Evolutionary conservation across 2,329 filamentous ascomycete genomes (phyloP).

Genomic region (Pseudogymnoascus sp.): DNA sequence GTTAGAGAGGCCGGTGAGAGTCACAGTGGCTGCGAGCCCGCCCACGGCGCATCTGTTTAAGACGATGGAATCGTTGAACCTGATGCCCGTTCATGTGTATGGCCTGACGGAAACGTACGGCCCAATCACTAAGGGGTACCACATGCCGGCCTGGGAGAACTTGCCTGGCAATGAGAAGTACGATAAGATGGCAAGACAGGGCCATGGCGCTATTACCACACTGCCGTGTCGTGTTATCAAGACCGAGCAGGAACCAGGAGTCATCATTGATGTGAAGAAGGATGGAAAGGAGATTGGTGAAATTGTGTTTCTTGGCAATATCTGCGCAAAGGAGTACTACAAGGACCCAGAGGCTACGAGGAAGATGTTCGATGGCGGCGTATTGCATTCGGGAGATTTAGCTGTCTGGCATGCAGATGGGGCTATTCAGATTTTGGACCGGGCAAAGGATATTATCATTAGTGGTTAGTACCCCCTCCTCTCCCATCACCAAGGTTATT

Average conservation of each 20-base stretch:
- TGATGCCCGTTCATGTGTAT: constrained; percentile 88
- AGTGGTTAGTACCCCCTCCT: constrained; percentile 51
- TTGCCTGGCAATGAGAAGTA: constrained; percentile 71
- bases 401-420: constrained; percentile 91
- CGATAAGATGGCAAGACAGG: constrained; percentile 83
- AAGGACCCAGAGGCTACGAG: constrained; percentile 78
- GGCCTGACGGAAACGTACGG: constrained; percentile 86
- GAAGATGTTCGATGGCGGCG: constrained; percentile 81
- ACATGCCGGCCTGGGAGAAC: constrained; percentile 73
- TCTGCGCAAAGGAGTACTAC: constrained; percentile 85
- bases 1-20: constrained; percentile 62
- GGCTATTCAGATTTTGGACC: constrained; percentile 81
- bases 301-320: constrained; percentile 83
- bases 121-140: constrained; percentile 88
- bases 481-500: constrained; percentile 9
- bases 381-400: constrained; percentile 80
- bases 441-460: constrained; percentile 97
- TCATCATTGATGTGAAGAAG: constrained; percentile 56
- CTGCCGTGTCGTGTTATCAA: constrained; percentile 76
- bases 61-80: constrained; percentile 73
- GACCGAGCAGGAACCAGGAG: constrained; percentile 59
- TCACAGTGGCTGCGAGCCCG: constrained; percentile 88
- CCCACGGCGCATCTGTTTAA: constrained; percentile 86
- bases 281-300: constrained; percentile 72
- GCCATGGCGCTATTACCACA: constrained; percentile 80